A percentile compares a stretch with the other conserved stretches of the same genome.
These are phyloP conservation scores for Cyberlindnera mississippiensis DNA, from an alignment of 805 yeast species.

Conservation along the genomic window DNA sequence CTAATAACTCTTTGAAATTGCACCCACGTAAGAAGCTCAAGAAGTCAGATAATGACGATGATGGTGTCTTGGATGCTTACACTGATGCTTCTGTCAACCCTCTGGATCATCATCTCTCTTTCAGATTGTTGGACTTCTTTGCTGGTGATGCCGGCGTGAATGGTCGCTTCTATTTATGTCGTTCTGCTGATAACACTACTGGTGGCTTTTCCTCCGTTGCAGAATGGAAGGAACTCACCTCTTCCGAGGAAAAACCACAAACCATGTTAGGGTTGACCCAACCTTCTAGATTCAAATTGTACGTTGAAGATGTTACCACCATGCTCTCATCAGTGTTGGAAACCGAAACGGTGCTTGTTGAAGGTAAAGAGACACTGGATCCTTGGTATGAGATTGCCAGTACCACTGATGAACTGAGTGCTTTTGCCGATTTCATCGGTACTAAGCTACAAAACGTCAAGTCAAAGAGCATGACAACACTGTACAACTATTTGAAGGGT, in stretches of 20 bases:
- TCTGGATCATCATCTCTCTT: slow-evolving; percentile 16
- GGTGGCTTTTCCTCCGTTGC: slow-evolving; percentile 17
- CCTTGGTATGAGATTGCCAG: slow-evolving; percentile 29
- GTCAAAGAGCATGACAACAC: slow-evolving; percentile 7
- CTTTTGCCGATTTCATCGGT: slow-evolving; percentile 13
- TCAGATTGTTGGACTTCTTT: slow-evolving; percentile 26
- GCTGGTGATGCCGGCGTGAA: slow-evolving; percentile 27
- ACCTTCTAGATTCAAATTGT: slow-evolving; percentile 27
- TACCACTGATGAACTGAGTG: slow-evolving; percentile 11
- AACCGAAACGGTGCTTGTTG: neutral
- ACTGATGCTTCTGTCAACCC: slow-evolving; percentile 23
- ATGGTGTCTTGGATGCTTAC: slow-evolving; percentile 6
- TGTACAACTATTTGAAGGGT: slow-evolving; percentile 14
- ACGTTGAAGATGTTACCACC: slow-evolving; percentile 25
- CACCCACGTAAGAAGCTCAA: slow-evolving; percentile 17
- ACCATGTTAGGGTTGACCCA: slow-evolving; percentile 15
- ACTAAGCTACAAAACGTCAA: slow-evolving; percentile 3
- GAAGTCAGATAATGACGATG: slow-evolving; percentile 5
- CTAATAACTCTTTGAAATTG: slow-evolving; percentile 15
- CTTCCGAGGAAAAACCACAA: slow-evolving; percentile 4
- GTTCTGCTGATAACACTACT: slow-evolving; percentile 18
- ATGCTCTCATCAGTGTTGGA: slow-evolving; percentile 8
- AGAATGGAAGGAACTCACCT: slow-evolving; percentile 11
- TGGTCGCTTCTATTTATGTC: slow-evolving; percentile 25
- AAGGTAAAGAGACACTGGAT: slow-evolving; percentile 10